A percentile compares a stretch with the other conserved stretches of the same genome.
Conservation (phyloP, 2,329 filamentous ascomycete genomes). For the Colletotrichum australisinense region DNA sequence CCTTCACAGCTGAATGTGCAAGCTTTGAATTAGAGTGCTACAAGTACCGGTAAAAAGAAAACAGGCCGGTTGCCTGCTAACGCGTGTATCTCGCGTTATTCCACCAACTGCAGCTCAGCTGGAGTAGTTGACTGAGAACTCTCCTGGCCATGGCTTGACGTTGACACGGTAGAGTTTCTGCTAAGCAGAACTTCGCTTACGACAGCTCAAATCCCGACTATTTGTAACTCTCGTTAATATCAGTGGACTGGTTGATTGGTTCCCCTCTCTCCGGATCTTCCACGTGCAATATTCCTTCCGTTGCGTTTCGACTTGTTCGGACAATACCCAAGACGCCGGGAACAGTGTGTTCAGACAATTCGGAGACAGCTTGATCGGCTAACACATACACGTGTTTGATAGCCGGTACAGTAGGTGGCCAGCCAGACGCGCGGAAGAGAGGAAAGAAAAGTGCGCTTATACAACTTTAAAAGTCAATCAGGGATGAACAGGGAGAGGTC, state of each 20-base stretch:
- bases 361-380: not conserved
- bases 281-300: not conserved
- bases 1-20: fast-evolving
- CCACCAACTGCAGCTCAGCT: not conserved
- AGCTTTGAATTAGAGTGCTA: not conserved
- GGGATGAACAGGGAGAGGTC: not conserved
- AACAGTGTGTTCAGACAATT: not conserved
- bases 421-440: not conserved
- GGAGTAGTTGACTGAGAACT: not conserved
- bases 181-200: not conserved
- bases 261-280: not conserved
- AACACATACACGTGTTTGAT: not conserved
- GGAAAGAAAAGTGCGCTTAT: not conserved
- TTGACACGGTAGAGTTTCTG: not conserved
- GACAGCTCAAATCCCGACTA: not conserved
- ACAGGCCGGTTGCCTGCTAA: not conserved
- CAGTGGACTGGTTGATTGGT: not conserved
- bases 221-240: not conserved
- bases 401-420: not conserved
- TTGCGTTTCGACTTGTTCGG: not conserved
- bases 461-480: not conserved
- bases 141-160: not conserved
- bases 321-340: not conserved
- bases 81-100: not conserved
- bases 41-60: not conserved